These are phyloP conservation scores for Salix brachista DNA, from an alignment of 345 rosid species.

Conservation along the genomic window DNA sequence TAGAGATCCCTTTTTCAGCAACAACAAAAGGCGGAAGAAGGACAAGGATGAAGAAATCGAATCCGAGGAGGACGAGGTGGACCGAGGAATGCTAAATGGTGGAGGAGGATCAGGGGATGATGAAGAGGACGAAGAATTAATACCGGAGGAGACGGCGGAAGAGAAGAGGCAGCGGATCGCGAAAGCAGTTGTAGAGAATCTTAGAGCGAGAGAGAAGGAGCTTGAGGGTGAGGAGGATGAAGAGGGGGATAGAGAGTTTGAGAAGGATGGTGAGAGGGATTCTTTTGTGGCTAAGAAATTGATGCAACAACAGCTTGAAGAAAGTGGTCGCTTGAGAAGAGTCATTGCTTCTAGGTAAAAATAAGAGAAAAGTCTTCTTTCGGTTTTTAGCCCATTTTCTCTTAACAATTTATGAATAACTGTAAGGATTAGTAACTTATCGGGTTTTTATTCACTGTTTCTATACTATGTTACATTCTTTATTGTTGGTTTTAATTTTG, in stretches of 20 bases:
- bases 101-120: constrained; percentile 41
- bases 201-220: constrained; percentile 35
- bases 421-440: neutral
- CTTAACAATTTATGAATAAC: neutral
- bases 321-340: constrained; percentile 74
- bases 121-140: constrained; percentile 18
- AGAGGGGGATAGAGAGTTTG: constrained; percentile 37
- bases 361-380: neutral
- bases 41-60: constrained; percentile 53
- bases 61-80: constrained; percentile 30
- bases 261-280: constrained; percentile 58
- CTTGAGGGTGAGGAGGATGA: constrained; percentile 33
- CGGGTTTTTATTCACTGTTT: neutral
- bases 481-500: neutral
- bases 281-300: constrained; percentile 52
- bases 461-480: neutral
- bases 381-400: neutral
- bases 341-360: constrained; percentile 69
- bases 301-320: constrained; percentile 87
- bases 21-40: constrained; percentile 51
- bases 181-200: constrained; percentile 38
- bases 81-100: neutral
- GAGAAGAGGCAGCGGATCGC: constrained; percentile 78
- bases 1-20: constrained; percentile 42
- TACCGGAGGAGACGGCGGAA: constrained; percentile 45